Evolutionary conservation across 345 rosid genomes (phyloP), one percentile per base, ranked within the genome.

Genomic region (Streptanthus diversifolius): DNA sequence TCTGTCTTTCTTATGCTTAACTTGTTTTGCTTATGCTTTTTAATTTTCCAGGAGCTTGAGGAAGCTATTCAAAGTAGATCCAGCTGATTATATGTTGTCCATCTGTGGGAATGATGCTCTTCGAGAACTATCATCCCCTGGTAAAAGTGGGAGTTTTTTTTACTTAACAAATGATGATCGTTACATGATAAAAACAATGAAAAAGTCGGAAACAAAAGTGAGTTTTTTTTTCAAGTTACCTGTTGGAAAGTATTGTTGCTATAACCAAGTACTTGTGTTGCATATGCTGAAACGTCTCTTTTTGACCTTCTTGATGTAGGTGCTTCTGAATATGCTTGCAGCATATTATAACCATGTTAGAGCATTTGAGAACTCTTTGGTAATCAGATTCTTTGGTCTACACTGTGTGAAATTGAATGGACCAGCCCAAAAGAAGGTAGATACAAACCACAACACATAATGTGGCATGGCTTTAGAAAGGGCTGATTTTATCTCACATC

Each of bases 131-230:
- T 93, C 98, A 5, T 93, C 98, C 30, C 98, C 98, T 37, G 98
- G 98, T 47, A 93, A 93, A 87, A 93, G 98, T 71, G 98, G 98
- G 33, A 93, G 98, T 78, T 93, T 93, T 58, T 93, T 93, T 55
- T 93, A 93, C 77, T 77, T 93, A 79, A 93, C 98, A 10, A 80
- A 87, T 29, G 98, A 93, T 51, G 98, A 93, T 63, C 88, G 88
- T 18, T 93, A 93, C 83, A 93, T 93, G 97, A 93, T 93, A 14
- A 93, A 93, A 81, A 93, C 98, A 21, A 89, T 90, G 80, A 93
- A 89, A 82, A 93, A 93, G 79, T 76, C 93, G 0, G 98, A 93
- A 85, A 88, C 81, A 7, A 93, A 93, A 85, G 98, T 90, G 65
- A 81, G 85, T 54, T 74, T 14, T 45, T 21, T 15, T 33, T 25